phyloP scores from a whole-genome alignment of 176 grass and related monocot species.

The Pontederia crassipes region DNA sequence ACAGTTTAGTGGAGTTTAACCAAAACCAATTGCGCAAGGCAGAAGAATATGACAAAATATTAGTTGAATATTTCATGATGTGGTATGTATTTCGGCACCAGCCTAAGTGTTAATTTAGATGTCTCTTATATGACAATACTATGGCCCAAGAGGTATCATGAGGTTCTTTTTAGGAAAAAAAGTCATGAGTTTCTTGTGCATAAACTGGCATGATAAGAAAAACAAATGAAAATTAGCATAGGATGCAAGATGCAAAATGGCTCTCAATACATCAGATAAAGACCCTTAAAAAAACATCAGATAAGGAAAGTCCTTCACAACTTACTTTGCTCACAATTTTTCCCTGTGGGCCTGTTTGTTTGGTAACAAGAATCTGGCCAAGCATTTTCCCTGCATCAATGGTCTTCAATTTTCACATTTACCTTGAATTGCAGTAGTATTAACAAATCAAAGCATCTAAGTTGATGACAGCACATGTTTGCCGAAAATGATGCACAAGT shows the following conservation, averaged over 20 bases:
- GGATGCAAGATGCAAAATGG: too few species aligned
- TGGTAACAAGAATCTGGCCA: slow-evolving; percentile 89
- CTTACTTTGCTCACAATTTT: slow-evolving; percentile 98
- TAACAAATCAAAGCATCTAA: neutral
- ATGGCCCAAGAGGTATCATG: too few species aligned
- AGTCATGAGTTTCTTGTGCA: too few species aligned
- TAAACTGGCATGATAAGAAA: too few species aligned
- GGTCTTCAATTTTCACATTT: neutral
- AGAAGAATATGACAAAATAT: slow-evolving; percentile 26
- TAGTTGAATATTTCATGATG: slow-evolving; percentile 7
- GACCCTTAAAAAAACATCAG: neutral
- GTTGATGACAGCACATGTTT: too few species aligned
- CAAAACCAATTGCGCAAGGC: slow-evolving; percentile 2
- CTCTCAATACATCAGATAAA: too few species aligned
- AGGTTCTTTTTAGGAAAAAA: too few species aligned
- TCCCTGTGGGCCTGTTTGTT: slow-evolving; percentile 87
- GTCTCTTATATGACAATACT: too few species aligned
- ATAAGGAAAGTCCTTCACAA: neutral
- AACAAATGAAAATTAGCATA: too few species aligned
- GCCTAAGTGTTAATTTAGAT: too few species aligned
- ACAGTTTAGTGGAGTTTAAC: slow-evolving; percentile 1
- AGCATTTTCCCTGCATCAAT: slow-evolving; percentile 92
- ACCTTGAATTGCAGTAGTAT: neutral
- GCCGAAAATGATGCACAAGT: too few species aligned
- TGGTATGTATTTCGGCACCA: neutral